These are phyloP conservation scores for Syncephalastrum racemosum DNA, from an alignment of 371 early-diverging fungal species.

Conservation along the genomic window DNA sequence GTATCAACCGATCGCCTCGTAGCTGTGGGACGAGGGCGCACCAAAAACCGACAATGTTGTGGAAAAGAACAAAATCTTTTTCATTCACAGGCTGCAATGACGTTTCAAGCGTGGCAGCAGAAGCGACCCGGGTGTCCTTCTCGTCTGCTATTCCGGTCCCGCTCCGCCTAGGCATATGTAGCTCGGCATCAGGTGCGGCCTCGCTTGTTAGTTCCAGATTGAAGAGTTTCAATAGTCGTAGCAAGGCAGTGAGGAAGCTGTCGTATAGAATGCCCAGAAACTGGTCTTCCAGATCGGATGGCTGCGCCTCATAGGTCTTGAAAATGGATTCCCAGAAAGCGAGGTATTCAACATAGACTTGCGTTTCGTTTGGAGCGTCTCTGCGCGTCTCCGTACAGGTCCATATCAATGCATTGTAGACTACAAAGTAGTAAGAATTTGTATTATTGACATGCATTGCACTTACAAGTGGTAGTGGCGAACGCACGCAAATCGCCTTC, in stretches of 20 bases:
- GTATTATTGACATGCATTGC: too few relatives aligned
- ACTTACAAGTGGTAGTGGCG: slow-evolving; percentile 49
- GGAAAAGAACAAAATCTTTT: slow-evolving; percentile 69
- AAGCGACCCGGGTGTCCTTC: background rate
- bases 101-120: slow-evolving; percentile 4
- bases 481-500: slow-evolving; percentile 49
- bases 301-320: too few relatives aligned
- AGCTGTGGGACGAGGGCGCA: slow-evolving; percentile 55
- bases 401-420: slow-evolving; percentile 56
- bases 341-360: too few relatives aligned
- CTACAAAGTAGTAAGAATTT: slow-evolving; percentile 27
- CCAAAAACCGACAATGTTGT: slow-evolving; percentile 70
- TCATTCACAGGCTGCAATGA: slow-evolving; percentile 54
- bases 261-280: slow-evolving; percentile 29
- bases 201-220: slow-evolving; percentile 29
- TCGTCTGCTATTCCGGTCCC: background rate
- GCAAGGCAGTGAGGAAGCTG: slow-evolving; percentile 25
- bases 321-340: too few relatives aligned
- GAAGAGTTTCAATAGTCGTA: slow-evolving; percentile 28
- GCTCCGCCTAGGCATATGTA: background rate
- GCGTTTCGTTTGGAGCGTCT: too few relatives aligned
- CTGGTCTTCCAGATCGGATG: too few relatives aligned
- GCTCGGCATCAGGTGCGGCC: slow-evolving; percentile 1
- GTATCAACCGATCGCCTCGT: slow-evolving; percentile 36
- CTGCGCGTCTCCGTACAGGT: slow-evolving; percentile 41